Evolutionary conservation across 2,329 filamentous ascomycete species (phyloP).

Genomic region (Nigrograna mackinnonii): DNA sequence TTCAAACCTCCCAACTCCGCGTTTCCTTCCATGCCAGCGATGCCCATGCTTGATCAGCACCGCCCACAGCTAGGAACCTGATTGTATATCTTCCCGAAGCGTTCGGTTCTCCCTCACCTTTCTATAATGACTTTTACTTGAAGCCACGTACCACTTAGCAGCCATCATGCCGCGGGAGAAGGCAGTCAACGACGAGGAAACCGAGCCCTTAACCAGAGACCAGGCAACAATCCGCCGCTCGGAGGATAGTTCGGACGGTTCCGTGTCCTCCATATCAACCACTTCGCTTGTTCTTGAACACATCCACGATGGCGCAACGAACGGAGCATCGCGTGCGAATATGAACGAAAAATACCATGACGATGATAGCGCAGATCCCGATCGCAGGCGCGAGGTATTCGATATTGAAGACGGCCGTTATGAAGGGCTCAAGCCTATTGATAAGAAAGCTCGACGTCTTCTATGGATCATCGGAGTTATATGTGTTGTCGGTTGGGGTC

Average conservation of each 20-base stretch:
- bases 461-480: slow-evolving; percentile 65
- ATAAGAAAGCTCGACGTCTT: slow-evolving; percentile 65
- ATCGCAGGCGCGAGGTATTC: slow-evolving; percentile 52
- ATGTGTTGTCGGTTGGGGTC: slow-evolving; percentile 69
- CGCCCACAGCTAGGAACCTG: too few species aligned
- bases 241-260: slow-evolving; percentile 50
- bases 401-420: slow-evolving; percentile 56
- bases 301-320: slow-evolving; percentile 60
- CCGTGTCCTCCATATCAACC: slow-evolving; percentile 78
- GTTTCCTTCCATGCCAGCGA: slow-evolving; percentile 29
- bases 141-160: background rate
- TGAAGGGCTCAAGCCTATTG: slow-evolving; percentile 58
- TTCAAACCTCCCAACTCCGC: slow-evolving; percentile 26
- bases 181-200: slow-evolving; percentile 47
- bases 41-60: too few species aligned
- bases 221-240: slow-evolving; percentile 33
- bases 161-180: slow-evolving; percentile 37
- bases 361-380: slow-evolving; percentile 43
- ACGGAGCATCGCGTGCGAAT: slow-evolving; percentile 27
- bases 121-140: slow-evolving; percentile 1
- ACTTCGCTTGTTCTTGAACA: slow-evolving; percentile 82
- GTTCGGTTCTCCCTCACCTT: too few species aligned
- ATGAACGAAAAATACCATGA: slow-evolving; percentile 42
- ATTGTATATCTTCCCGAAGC: too few species aligned
- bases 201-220: slow-evolving; percentile 46